phyloP scores from a whole-genome alignment of 2,329 filamentous ascomycete genomes.

The Xylaria sp. region DNA sequence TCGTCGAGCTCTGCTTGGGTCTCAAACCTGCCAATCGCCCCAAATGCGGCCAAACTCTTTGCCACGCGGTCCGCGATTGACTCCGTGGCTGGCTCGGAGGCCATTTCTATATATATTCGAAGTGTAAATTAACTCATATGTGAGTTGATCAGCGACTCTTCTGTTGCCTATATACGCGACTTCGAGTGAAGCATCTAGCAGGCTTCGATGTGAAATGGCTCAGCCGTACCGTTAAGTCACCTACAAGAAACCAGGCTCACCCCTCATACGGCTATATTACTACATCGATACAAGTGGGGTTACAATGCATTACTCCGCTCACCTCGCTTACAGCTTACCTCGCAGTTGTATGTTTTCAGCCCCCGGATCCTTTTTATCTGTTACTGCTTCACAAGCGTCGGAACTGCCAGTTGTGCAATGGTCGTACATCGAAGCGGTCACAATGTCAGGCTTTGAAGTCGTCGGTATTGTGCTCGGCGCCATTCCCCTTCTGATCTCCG shows the following conservation, averaged over 20 bases:
- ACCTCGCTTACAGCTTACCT: neutral
- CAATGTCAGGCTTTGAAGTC: constrained; percentile 43
- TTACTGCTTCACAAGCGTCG: neutral
- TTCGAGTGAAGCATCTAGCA: neutral
- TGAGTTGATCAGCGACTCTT: neutral
- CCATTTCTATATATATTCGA: constrained; percentile 6
- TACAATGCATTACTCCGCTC: constrained; percentile 16
- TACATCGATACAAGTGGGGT: neutral
- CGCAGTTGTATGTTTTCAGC: neutral
- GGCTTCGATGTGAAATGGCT: neutral
- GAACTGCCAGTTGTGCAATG: neutral
- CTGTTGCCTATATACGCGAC: neutral
- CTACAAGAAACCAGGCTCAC: neutral
- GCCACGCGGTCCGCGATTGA: constrained; percentile 29
- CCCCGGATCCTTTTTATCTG: neutral
- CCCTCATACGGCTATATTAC: neutral
- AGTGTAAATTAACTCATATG: neutral
- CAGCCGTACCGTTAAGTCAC: neutral
- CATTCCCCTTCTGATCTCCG: constrained; percentile 40
- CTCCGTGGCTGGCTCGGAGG: neutral
- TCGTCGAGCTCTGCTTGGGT: neutral
- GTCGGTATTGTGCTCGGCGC: constrained; percentile 41
- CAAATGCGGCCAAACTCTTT: constrained; percentile 26
- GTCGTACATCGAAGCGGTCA: neutral
- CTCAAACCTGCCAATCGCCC: constrained; percentile 9